Evolutionary conservation across 257 asterid genomes (phyloP).

Genomic region (Penstemon newberryi): DNA sequence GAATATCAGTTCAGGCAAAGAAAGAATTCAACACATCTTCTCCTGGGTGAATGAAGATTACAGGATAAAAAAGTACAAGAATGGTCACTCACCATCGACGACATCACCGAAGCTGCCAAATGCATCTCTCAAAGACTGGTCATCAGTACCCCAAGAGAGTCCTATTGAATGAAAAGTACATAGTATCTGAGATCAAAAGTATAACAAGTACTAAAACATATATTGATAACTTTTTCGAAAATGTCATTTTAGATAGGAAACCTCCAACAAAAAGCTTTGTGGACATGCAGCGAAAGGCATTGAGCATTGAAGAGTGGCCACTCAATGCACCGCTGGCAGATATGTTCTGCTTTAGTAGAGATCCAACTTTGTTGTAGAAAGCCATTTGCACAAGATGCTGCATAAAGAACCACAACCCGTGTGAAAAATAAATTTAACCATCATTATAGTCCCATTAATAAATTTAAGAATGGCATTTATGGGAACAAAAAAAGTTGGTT

Average conservation of each 20-base stretch:
- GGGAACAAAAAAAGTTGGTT: no score
- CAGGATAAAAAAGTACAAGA: background rate
- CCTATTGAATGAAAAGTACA: conserved; percentile 38
- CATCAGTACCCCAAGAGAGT: conserved; percentile 72
- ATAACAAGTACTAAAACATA: background rate
- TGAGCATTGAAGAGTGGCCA: conserved; percentile 52
- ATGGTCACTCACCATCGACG: conserved; percentile 38
- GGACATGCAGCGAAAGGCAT: conserved; percentile 76
- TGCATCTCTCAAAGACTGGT: conserved; percentile 59
- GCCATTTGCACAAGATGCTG: conserved; percentile 60
- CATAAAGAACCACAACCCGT: background rate
- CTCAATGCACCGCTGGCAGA: conserved; percentile 34
- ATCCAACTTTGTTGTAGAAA: conserved; percentile 54
- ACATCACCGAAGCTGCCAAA: conserved; percentile 69
- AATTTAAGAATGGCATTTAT: no score
- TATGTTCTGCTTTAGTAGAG: conserved; percentile 52
- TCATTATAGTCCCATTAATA: no score
- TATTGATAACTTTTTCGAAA: background rate
- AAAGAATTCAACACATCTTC: background rate
- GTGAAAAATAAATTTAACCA: no score
- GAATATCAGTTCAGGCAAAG: background rate
- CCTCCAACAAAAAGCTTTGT: conserved; percentile 75
- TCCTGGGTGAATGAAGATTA: background rate
- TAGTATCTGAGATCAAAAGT: background rate
- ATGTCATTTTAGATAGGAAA: conserved; percentile 14